Percentiles rank a stretch among this genome's conserved stretches.
Evolutionary conservation across 768 basidiomycete genomes (phyloP).

Genomic region (Hemileccinum rubropunctum): DNA sequence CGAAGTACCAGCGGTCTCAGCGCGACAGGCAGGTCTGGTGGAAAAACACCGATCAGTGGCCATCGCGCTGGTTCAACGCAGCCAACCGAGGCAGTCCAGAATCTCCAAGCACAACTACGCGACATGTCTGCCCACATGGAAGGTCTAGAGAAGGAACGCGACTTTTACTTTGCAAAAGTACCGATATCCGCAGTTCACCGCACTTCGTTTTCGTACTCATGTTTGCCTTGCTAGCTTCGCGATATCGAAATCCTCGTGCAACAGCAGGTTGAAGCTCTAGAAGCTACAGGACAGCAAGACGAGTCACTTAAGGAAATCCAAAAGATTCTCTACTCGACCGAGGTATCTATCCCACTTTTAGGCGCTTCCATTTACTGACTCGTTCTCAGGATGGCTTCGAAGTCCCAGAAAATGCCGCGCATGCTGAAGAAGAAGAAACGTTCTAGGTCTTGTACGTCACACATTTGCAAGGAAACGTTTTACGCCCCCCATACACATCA

Average conservation of each 20-base stretch:
- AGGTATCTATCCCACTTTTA: constrained; percentile 48
- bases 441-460: constrained; percentile 41
- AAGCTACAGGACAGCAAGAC: constrained; percentile 56
- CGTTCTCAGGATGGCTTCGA: constrained; percentile 82
- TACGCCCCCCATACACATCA: constrained; percentile 9
- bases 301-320: constrained; percentile 74
- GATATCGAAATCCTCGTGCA: constrained; percentile 96
- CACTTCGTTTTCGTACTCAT: constrained; percentile 4
- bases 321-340: constrained; percentile 91
- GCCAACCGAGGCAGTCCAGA: constrained; percentile 63
- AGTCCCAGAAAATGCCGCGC: constrained; percentile 62
- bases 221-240: constrained; percentile 61
- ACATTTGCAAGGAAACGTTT: constrained; percentile 5
- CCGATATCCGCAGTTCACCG: constrained; percentile 12
- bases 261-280: constrained; percentile 64
- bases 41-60: constrained; percentile 69
- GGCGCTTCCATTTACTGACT: constrained; percentile 6
- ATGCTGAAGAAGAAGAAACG: constrained; percentile 79
- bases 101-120: constrained; percentile 71
- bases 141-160: constrained; percentile 93
- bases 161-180: constrained; percentile 99
- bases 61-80: constrained; percentile 65
- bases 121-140: constrained; percentile 83
- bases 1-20: constrained; percentile 39
- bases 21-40: constrained; percentile 51